Conservation (phyloP, 108 stramenopile species). For the Bacterosira constricta region DNA sequence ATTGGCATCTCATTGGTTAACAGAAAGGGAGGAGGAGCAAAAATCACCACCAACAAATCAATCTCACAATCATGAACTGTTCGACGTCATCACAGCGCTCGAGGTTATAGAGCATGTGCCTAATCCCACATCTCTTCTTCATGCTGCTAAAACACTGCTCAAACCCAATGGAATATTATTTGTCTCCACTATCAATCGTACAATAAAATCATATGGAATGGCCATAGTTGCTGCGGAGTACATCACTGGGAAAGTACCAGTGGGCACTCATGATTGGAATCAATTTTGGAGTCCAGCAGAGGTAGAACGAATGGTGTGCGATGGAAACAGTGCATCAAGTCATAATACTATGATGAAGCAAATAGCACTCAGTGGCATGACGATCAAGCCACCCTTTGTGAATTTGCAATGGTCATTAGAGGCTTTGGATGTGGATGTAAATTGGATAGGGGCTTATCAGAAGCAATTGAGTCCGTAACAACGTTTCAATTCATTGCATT, state of each 20-base stretch:
- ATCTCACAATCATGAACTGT: slow-evolving; percentile 12
- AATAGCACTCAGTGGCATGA: slow-evolving; percentile 59
- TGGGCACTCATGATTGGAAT: slow-evolving; percentile 92
- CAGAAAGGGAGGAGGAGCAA: slow-evolving; percentile 9
- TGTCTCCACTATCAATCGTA: slow-evolving; percentile 93
- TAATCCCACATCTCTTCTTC: slow-evolving; percentile 67
- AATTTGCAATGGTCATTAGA: slow-evolving; percentile 78
- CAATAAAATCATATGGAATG: slow-evolving; percentile 75
- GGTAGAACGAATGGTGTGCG: slow-evolving; percentile 50
- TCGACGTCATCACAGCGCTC: slow-evolving; percentile 87
- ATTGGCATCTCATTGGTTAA: slow-evolving; percentile 46
- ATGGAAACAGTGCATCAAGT: not conserved
- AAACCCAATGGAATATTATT: slow-evolving; percentile 85
- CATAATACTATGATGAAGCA: slow-evolving; percentile 32
- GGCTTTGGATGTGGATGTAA: slow-evolving; percentile 67
- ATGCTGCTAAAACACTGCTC: slow-evolving; percentile 62
- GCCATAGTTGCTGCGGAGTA: slow-evolving; percentile 94
- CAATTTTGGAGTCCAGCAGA: slow-evolving; percentile 78
- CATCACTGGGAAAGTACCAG: slow-evolving; percentile 82
- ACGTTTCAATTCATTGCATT: not conserved
- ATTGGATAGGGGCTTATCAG: slow-evolving; percentile 87
- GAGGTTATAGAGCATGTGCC: slow-evolving; percentile 95
- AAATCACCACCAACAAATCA: not conserved
- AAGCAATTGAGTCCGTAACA: slow-evolving; percentile 10
- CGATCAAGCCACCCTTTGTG: slow-evolving; percentile 56